Evolutionary conservation across 768 basidiomycete genomes (phyloP), one percentile per base, ranked within the genome.

Genomic region (Kwoniella dejecticola): DNA sequence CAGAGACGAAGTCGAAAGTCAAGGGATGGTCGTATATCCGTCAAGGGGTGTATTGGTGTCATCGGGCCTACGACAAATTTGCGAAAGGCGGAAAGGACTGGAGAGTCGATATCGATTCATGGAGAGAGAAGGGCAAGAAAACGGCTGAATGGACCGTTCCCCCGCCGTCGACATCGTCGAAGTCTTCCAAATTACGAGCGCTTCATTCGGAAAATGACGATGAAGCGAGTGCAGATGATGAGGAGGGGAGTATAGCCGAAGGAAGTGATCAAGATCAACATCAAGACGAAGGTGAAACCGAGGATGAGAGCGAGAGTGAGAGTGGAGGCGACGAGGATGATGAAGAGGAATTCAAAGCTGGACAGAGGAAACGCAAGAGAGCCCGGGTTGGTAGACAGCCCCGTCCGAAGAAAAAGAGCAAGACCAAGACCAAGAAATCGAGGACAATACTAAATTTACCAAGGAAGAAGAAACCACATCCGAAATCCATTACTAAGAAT

Each of bases 21-120:
- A 69, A 71, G 40, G 73, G 73, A 21, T 75, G 73, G 73, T 61
- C 56, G 6, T 71, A 71, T 50, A 55, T 75, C 56, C 66, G 61
- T 13, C 63, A 64, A 54, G 73, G 70, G 2, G 62, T 75, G 2
- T 74, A 74, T 55, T 77, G 75, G 74, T 72, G 71, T 59, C 48
- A 67, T 27, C 55, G 67, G n/a, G 71, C 74, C 0, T 71, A 70
- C 26, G 74, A 75, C 48, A 75, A 75, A 38, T 56, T 60, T 23
- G 71, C 74, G 11, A 68, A 64, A 52, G 74, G 74, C 7, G 71
- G 74, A 1, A 60, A 62, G 47, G 62, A 47, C 7, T 72, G 62
- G 63, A 57, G 50, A 42, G 61, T 75, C n/a, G 71, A 75, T 62
- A 57, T 75, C 4, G 71, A 75, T 36, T 59, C 40, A 15, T 75